phyloP scores from a whole-genome alignment of 2,329 filamentous ascomycete species.

The Pestalotiopsis sp. region DNA sequence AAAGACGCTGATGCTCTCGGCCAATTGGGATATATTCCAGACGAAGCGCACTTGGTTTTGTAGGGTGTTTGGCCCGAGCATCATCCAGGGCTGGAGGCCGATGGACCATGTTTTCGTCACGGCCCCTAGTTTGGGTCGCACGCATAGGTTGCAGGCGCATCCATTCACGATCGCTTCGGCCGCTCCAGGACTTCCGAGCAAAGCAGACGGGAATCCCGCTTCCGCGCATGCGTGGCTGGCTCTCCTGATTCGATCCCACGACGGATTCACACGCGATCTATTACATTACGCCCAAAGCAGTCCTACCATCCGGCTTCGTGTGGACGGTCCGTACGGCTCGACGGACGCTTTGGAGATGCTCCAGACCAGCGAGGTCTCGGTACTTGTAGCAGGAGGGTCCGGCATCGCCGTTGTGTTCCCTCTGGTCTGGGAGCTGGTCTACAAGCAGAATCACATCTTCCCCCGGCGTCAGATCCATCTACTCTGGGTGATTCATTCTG shows the following conservation, averaged over 20 bases:
- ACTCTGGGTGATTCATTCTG: slow-evolving; percentile 61
- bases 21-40: slow-evolving; percentile 36
- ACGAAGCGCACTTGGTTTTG: slow-evolving; percentile 8
- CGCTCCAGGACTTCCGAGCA: slow-evolving; percentile 40
- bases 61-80: slow-evolving; percentile 32
- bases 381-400: slow-evolving; percentile 65
- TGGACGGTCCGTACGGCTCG: slow-evolving; percentile 70
- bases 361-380: slow-evolving; percentile 45
- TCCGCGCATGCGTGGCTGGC: slow-evolving; percentile 50
- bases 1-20: slow-evolving; percentile 53
- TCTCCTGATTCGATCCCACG: slow-evolving; percentile 61
- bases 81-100: slow-evolving; percentile 57
- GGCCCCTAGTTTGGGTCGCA: slow-evolving; percentile 54
- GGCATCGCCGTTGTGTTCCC: slow-evolving; percentile 68
- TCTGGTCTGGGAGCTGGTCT: slow-evolving; percentile 54
- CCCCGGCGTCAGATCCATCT: slow-evolving; percentile 46
- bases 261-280: slow-evolving; percentile 61
- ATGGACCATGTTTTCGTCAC: slow-evolving; percentile 68
- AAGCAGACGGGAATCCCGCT: slow-evolving; percentile 19
- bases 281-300: slow-evolving; percentile 51
- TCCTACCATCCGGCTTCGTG: slow-evolving; percentile 45
- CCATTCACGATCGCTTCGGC: slow-evolving; percentile 69
- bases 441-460: slow-evolving; percentile 16
- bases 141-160: slow-evolving; percentile 61
- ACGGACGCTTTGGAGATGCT: slow-evolving; percentile 57